Evolutionary conservation across 345 rosid genomes (phyloP).

Genomic region (Balakata baccata): DNA sequence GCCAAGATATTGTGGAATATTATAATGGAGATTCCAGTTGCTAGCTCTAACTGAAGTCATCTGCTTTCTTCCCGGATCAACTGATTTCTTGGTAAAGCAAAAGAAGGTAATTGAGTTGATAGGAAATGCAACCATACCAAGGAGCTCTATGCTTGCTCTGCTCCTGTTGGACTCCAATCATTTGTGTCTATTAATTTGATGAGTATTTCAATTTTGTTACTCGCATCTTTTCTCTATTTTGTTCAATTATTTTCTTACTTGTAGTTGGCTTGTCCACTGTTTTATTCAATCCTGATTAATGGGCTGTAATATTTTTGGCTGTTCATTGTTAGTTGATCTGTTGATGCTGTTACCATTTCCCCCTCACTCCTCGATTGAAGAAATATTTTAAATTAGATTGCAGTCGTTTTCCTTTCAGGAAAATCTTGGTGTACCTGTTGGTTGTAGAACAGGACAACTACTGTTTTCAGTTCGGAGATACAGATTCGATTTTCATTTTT

Average conservation of each 20-base stretch:
- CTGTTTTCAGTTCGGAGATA: neutral
- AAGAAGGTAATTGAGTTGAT: constrained; percentile 12
- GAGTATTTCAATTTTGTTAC: constrained; percentile 46
- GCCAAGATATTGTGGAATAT: constrained; percentile 4
- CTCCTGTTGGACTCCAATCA: constrained; percentile 26
- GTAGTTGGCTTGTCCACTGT: constrained; percentile 10
- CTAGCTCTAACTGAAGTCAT: constrained; percentile 17
- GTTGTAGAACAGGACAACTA: neutral
- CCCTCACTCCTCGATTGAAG: neutral
- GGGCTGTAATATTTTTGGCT: constrained; percentile 12
- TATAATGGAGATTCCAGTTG: constrained; percentile 11
- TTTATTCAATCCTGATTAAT: constrained; percentile 2
- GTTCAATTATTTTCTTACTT: constrained; percentile 20
- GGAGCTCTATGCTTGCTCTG: constrained; percentile 21
- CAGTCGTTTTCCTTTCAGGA: neutral
- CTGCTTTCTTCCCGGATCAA: constrained; percentile 18
- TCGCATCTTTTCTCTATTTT: constrained; percentile 23
- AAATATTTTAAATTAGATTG: neutral
- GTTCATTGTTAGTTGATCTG: neutral
- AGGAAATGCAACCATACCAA: constrained; percentile 13
- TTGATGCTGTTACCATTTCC: too few species aligned
- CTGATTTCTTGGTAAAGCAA: constrained; percentile 12
- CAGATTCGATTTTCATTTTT: neutral
- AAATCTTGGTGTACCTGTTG: neutral
- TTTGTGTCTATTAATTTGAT: constrained; percentile 32